Evolutionary conservation across 768 basidiomycete species (phyloP).

Genomic region (Cubamyces sp.): DNA sequence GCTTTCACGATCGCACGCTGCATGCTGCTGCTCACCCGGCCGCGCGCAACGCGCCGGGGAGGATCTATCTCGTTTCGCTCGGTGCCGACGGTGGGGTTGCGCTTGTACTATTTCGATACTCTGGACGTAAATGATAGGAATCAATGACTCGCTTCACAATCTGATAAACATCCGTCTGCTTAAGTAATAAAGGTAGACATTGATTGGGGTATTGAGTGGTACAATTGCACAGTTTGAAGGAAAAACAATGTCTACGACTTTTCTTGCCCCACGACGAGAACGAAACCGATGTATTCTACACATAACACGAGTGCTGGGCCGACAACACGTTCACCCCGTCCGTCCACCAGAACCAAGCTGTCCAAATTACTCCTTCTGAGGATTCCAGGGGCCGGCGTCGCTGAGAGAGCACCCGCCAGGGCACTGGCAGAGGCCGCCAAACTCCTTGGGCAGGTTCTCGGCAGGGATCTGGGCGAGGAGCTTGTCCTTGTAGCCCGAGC

Average conservation of each 20-base stretch:
- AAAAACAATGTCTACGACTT: not conserved
- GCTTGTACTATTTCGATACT: slow-evolving; percentile 23
- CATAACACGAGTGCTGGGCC: not conserved
- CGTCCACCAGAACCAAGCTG: not conserved
- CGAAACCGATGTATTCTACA: slow-evolving; percentile 16
- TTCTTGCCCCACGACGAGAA: not conserved
- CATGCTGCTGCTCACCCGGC: slow-evolving; percentile 35
- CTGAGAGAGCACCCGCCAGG: slow-evolving; percentile 81
- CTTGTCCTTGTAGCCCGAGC: slow-evolving; percentile 72
- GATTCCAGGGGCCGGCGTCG: slow-evolving; percentile 92
- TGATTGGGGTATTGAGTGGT: too few relatives aligned
- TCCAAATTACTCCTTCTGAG: slow-evolving; percentile 5
- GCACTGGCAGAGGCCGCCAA: slow-evolving; percentile 85
- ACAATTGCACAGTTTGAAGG: not conserved
- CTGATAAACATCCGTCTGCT: too few relatives aligned
- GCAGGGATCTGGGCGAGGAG: slow-evolving; percentile 80
- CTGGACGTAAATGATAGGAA: slow-evolving; percentile 60
- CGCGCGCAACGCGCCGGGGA: slow-evolving; percentile 24
- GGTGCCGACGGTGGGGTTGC: slow-evolving; percentile 22
- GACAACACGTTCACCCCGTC: not conserved
- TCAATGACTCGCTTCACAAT: slow-evolving; percentile 59
- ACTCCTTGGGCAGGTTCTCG: slow-evolving; percentile 83
- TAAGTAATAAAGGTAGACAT: too few relatives aligned
- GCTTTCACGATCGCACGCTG: slow-evolving; percentile 32
- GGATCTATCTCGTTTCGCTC: slow-evolving; percentile 6